phyloP scores from a whole-genome alignment of 179 eudicot genomes.

The Carnegiea gigantea region DNA sequence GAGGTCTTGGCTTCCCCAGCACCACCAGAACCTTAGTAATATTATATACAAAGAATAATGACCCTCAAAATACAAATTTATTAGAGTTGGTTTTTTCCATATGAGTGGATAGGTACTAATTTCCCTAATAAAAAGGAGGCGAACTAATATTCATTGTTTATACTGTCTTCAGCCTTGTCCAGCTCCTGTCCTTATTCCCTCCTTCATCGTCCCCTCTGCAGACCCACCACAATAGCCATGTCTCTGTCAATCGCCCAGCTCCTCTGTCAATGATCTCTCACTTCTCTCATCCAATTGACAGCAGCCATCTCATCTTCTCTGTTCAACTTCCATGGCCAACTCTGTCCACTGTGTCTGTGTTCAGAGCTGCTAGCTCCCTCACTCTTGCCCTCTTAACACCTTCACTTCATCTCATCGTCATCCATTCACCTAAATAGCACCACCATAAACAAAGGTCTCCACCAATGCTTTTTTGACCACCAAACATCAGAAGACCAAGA shows the following conservation, averaged over 20 bases:
- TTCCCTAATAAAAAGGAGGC: not conserved
- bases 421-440: not conserved
- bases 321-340: not conserved
- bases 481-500: not conserved
- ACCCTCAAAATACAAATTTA: not conserved
- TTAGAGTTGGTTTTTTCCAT: not conserved
- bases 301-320: not conserved
- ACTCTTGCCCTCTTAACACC: not conserved
- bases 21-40: not conserved
- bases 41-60: not conserved
- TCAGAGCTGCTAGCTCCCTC: no score
- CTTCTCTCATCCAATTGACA: no score
- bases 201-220: not conserved
- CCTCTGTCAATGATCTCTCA: no score
- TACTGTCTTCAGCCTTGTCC: not conserved
- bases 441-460: not conserved
- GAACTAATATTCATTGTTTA: not conserved
- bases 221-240: not conserved
- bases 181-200: not conserved
- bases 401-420: not conserved
- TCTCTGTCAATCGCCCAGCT: not conserved
- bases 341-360: not conserved
- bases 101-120: not conserved
- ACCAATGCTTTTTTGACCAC: not conserved
- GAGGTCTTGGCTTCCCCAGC: no score